phyloP scores from a whole-genome alignment of 2,329 filamentous ascomycete species.

The Boeremia lycopersici region DNA sequence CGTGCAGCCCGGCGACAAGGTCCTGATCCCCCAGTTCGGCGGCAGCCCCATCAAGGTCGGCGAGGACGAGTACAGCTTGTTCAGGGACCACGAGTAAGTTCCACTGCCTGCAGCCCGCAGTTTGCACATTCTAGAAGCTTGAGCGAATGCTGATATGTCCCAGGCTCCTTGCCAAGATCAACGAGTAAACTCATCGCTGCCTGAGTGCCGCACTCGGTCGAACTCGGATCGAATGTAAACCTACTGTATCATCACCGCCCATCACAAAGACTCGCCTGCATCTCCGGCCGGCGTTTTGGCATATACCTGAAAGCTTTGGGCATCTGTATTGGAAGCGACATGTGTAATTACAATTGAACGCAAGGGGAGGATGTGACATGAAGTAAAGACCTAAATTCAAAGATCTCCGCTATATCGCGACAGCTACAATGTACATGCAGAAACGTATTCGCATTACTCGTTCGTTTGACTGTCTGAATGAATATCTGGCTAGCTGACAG shows the following conservation, averaged over 20 bases:
- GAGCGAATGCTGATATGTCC: neutral
- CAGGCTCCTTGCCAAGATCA: conserved; percentile 98
- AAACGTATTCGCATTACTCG: neutral
- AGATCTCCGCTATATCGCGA: conserved; percentile 26
- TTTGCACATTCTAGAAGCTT: neutral
- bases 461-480: neutral
- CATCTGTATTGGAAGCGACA: conserved; percentile 23
- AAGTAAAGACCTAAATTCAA: conserved; percentile 18
- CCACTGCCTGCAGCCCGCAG: neutral
- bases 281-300: conserved; percentile 38
- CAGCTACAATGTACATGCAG: neutral
- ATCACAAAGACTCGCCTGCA: conserved; percentile 36
- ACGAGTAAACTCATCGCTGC: conserved; percentile 67
- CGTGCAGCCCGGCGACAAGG: conserved; percentile 83
- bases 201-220: neutral
- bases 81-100: conserved; percentile 97
- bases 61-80: conserved; percentile 94
- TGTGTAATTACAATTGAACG: conserved; percentile 17
- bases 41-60: conserved; percentile 96
- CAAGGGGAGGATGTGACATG: conserved; percentile 4
- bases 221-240: conserved; percentile 24
- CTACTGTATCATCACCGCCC: conserved; percentile 39
- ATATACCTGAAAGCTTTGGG: conserved; percentile 17
- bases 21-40: conserved; percentile 96
- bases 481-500: neutral